phyloP scores from a whole-genome alignment of 768 basidiomycete genomes.

The Boletus rubescentipes region DNA sequence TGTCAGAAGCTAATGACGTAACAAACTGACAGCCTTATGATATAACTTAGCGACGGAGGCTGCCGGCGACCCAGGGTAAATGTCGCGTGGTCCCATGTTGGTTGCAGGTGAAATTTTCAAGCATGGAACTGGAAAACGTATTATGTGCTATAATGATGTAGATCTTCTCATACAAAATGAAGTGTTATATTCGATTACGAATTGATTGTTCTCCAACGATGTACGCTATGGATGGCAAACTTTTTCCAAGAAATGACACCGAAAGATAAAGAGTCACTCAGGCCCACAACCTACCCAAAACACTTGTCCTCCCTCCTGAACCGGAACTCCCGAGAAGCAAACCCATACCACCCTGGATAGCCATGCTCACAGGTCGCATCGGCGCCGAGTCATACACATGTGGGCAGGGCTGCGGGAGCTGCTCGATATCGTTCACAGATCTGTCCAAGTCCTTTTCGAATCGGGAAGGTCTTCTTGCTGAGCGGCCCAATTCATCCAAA shows the following conservation, averaged over 20 bases:
- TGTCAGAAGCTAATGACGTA: conserved; percentile 98
- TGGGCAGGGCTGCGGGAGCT: conserved; percentile 71
- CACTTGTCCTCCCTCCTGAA: conserved; percentile 44
- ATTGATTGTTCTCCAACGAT: too few species aligned
- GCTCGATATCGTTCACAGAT: conserved; percentile 42
- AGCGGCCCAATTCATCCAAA: conserved; percentile 46
- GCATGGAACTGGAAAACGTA: too few species aligned
- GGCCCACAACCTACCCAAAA: conserved; percentile 62
- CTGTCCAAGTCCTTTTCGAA: conserved; percentile 73
- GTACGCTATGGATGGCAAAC: too few species aligned
- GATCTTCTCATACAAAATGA: too few species aligned
- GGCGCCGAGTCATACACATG: conserved; percentile 77
- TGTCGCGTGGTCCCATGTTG: too few species aligned
- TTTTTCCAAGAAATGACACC: too few species aligned
- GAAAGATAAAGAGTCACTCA: conserved; percentile 4
- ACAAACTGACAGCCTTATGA: too few species aligned
- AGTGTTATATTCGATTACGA: too few species aligned
- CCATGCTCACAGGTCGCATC: conserved; percentile 73
- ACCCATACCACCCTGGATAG: conserved; percentile 71
- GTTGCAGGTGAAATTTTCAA: too few species aligned
- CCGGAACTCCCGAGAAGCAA: conserved; percentile 49
- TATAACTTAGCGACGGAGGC: too few species aligned
- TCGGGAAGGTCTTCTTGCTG: conserved; percentile 64
- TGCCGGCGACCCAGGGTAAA: too few species aligned
- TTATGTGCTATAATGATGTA: too few species aligned